phyloP scores from a whole-genome alignment of 2,329 filamentous ascomycete genomes.

The Arthrocladium fulminans region DNA sequence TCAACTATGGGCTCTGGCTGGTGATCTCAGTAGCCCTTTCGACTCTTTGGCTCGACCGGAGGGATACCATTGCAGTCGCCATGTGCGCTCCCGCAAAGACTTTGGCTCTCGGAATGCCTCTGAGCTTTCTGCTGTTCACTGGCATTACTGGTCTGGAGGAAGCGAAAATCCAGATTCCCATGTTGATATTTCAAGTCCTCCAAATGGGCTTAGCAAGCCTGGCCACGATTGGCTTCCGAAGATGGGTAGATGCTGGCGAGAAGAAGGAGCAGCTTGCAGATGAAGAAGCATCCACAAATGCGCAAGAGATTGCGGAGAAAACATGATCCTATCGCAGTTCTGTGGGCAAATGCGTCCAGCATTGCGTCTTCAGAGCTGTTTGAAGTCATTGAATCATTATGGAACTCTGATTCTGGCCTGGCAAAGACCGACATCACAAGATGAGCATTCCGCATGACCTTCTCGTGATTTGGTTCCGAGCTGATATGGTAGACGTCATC shows the following conservation, averaged over 20 bases:
- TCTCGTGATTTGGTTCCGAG: too few species aligned
- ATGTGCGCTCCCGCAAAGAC: slow-evolving; percentile 69
- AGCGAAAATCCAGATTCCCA: slow-evolving; percentile 54
- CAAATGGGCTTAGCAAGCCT: slow-evolving; percentile 36
- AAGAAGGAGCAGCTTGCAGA: slow-evolving; percentile 5
- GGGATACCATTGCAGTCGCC: slow-evolving; percentile 60
- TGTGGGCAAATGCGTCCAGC: too few species aligned
- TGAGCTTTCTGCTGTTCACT: slow-evolving; percentile 60
- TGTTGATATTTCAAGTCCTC: slow-evolving; percentile 48
- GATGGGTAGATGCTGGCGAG: slow-evolving; percentile 29
- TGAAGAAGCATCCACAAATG: neutral
- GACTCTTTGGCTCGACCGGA: slow-evolving; percentile 46
- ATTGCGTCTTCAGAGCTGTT: too few species aligned
- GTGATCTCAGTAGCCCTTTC: slow-evolving; percentile 51
- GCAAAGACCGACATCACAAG: too few species aligned
- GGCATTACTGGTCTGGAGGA: slow-evolving; percentile 46
- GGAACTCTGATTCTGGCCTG: too few species aligned
- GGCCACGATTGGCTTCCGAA: slow-evolving; percentile 34
- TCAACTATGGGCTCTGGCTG: slow-evolving; percentile 54
- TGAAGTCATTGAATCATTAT: too few species aligned
- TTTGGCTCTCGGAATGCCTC: slow-evolving; percentile 59
- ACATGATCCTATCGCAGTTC: neutral
- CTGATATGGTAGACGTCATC: too few species aligned
- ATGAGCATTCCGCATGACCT: too few species aligned
- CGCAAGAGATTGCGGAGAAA: neutral